Conservation (phyloP, 2,329 filamentous ascomycete species). For the Hawksworthiomyces lignivorus region DNA sequence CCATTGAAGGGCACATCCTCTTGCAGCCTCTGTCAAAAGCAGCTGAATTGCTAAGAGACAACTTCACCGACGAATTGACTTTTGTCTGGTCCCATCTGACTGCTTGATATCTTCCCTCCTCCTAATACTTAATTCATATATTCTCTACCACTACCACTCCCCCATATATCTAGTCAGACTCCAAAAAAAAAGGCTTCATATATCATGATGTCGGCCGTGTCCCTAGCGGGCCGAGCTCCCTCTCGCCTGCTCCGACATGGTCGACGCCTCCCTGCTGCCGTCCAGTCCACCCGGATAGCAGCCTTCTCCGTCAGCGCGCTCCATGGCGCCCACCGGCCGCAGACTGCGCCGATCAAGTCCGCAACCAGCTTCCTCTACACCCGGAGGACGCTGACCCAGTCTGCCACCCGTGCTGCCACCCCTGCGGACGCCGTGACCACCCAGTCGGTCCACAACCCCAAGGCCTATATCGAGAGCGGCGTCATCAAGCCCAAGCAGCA, state of each 20-base stretch:
- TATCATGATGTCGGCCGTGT: constrained; percentile 24
- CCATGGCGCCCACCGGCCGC: constrained; percentile 21
- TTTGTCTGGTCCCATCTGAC: too few species aligned
- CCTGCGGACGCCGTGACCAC: constrained; percentile 36
- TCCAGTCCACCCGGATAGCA: constrained; percentile 35
- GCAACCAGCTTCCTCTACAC: constrained; percentile 14
- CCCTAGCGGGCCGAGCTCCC: constrained; percentile 49
- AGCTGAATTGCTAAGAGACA: too few species aligned
- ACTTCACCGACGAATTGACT: too few species aligned
- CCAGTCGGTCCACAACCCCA: constrained; percentile 69
- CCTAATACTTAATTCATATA: too few species aligned
- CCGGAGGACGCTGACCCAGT: constrained; percentile 33
- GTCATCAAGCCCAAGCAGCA: constrained; percentile 71
- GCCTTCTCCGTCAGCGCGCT: constrained; percentile 10
- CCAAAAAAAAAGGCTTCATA: too few species aligned
- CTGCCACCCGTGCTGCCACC: constrained; percentile 38
- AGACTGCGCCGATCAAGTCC: constrained; percentile 12
- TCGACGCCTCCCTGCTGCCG: constrained; percentile 40
- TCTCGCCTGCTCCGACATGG: constrained; percentile 46
- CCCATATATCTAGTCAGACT: too few species aligned
- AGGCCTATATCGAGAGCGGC: constrained; percentile 84
- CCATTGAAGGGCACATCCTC: too few species aligned
- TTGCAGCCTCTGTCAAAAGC: too few species aligned
- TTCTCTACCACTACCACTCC: too few species aligned
- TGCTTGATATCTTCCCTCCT: too few species aligned